phyloP scores from a whole-genome alignment of 2,329 filamentous ascomycete species.

The Rhinocladiella similis region DNA sequence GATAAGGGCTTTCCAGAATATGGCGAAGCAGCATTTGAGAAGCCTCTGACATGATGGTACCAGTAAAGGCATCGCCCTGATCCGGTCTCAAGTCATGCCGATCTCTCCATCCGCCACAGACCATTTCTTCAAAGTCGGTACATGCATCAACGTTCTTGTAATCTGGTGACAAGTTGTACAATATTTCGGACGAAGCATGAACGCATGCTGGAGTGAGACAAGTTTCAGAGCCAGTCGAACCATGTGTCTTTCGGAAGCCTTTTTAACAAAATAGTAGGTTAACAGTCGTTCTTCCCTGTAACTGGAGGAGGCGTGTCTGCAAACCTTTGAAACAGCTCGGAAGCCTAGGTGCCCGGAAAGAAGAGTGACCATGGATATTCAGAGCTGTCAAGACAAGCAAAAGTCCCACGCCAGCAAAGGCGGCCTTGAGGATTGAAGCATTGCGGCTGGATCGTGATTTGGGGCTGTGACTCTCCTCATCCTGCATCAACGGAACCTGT shows the following conservation, averaged over 20 bases:
- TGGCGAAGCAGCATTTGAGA: conserved; percentile 61
- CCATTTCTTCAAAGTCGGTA: conserved; percentile 66
- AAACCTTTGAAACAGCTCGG: background rate
- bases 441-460: background rate
- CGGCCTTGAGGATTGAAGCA: background rate
- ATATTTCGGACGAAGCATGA: conserved; percentile 62
- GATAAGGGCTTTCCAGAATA: conserved; percentile 62
- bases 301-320: no score
- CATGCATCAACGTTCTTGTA: conserved; percentile 67
- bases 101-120: conserved; percentile 67
- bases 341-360: background rate
- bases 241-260: background rate
- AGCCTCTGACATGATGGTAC: conserved; percentile 62
- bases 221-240: conserved; percentile 28
- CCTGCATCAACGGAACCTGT: background rate
- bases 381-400: background rate
- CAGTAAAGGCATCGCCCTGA: conserved; percentile 60
- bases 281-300: background rate
- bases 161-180: conserved; percentile 62
- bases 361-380: background rate
- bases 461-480: background rate
- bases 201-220: conserved; percentile 63
- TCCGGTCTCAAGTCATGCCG: conserved; percentile 66
- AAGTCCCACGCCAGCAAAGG: background rate
- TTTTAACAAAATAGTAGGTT: background rate